A percentile compares a stretch with the other conserved stretches of the same genome.
Evolutionary conservation across 805 yeast species (phyloP).

Genomic region (Torulaspora delbrueckii): DNA sequence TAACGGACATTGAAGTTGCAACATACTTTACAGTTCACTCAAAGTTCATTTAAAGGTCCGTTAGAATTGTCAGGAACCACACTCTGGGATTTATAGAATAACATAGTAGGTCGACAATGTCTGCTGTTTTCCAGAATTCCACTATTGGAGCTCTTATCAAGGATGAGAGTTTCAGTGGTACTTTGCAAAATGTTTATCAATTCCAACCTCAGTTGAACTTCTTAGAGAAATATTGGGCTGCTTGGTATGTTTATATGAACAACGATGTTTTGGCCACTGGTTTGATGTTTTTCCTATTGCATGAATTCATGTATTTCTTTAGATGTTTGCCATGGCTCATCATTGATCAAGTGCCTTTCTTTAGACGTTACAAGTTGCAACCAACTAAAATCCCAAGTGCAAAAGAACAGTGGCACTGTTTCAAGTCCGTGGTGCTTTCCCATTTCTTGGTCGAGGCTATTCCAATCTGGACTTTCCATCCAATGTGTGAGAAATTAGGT

Average conservation of each 20-base stretch:
- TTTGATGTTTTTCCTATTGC: constrained; percentile 64
- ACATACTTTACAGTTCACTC: background rate
- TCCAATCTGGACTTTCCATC: constrained; percentile 94
- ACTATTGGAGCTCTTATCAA: constrained; percentile 19
- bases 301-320: constrained; percentile 83
- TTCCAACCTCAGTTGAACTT: constrained; percentile 40
- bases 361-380: constrained; percentile 79
- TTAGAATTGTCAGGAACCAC: too few species aligned
- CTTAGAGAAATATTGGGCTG: constrained; percentile 76
- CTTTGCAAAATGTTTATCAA: constrained; percentile 29
- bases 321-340: constrained; percentile 86
- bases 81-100: too few species aligned
- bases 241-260: constrained; percentile 71
- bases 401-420: constrained; percentile 85
- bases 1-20: background rate
- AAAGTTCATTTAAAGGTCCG: background rate
- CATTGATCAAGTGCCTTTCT: constrained; percentile 73
- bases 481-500: constrained; percentile 71
- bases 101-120: constrained; percentile 11
- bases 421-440: constrained; percentile 69
- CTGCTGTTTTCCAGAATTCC: constrained; percentile 27
- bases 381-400: constrained; percentile 67
- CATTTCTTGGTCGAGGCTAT: constrained; percentile 87
- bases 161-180: constrained; percentile 10
- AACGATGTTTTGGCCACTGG: constrained; percentile 90